Base-by-base conservation (phyloP, 805 yeast species). In the Ogataea methylovora region DNA sequence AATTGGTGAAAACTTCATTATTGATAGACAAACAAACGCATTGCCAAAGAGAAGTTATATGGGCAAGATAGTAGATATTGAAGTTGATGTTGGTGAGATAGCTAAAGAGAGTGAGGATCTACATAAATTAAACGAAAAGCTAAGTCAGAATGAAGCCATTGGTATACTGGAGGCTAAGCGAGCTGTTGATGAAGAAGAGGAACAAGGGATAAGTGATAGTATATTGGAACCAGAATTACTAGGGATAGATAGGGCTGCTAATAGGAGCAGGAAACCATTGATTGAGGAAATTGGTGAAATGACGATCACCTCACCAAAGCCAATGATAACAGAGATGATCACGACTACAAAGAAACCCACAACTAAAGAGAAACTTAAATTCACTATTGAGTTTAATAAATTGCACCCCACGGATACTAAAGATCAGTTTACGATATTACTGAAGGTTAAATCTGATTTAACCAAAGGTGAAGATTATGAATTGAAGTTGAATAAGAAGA, bases 21-120 rank as follows among this genome's bases (percentile, higher is more conserved):
- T 87, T 13, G 83, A 80, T 36, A 60, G 95, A 34, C 81, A 79
- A 33, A 52, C 52, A 24, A 63, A 76, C 30, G 52, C 74, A 3
- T 61, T 73, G 3, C 96, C 96, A 1, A 84, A 84, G 45, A 67
- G 90, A 76, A 53, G 65, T 9, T 59, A 69, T 32, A 87, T 87
- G 59, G 95, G 95, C 1, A 63, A 71, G 4, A 65, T 79, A 1
- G 67, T 60, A 24, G 61, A 72, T 14, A 47, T 69, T 14, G 59
- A 61, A 26, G 51, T 62, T 7, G 82, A 76, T 24, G 38, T 75
- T 23, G 52, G 56, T 6, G 52, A 52, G 6, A 48, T 70, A 18
- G 63, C 64, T 35, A 52, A 56, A 27, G 59, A 55, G 31, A 38
- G 58, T 4, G 54, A 60, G 24, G 60, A 60, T 21, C 47, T 60